Evolutionary conservation across 2,329 filamentous ascomycete genomes (phyloP), one percentile per base, ranked within the genome.

Genomic region (Epichloe coenophiala): DNA sequence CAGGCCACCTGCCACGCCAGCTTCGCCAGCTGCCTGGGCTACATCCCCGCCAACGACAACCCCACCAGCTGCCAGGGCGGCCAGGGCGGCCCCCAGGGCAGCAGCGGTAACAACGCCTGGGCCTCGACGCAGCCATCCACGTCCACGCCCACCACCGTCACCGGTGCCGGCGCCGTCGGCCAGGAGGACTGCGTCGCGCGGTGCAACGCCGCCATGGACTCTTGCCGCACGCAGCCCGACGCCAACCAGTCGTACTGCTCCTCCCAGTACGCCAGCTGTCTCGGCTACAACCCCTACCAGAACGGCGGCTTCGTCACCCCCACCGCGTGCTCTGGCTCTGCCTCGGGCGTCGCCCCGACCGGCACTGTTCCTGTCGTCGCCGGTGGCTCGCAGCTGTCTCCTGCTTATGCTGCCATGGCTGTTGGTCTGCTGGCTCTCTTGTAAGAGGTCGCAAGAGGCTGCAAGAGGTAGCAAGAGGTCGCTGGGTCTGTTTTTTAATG

Each of bases 351-450:
- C 8, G 17, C 48, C 15, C 33, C 36, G 5, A 40, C 36, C 3
- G 4, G 15, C 19, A 45, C 40, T 41, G 31, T 12, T 19, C 42
- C 42, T 11, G 19, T 44, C 17, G n/a, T 45, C 9, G 48, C 42
- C n/a, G 48, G 23, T 5, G 48, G 36, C 33, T 12, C 41, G 12
- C 41, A 50, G 35, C 42, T 50, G 42, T 31, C 48, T n/a, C 48
- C 48, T 11, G 42, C 36, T 5, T 50, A 50, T 21, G 48, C 42
- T 46, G 48, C 42, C 42, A 45, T 50, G 35, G 48, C 48, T 21
- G 2, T 50, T 11, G 48, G 48, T 38, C 3, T 50, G 7, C 8
- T 46, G 21, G 48, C 48, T 4, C 12, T 46, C 4, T 12, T 50
- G 36, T 50, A 41, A 23, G 33, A 13, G 17, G 5, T 12, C 4